Percentiles rank a stretch among this genome's conserved stretches.
Evolutionary conservation across 192 early-diverging fungal genomes (phyloP).

Genomic region (Gaertneriomyces sp.): DNA sequence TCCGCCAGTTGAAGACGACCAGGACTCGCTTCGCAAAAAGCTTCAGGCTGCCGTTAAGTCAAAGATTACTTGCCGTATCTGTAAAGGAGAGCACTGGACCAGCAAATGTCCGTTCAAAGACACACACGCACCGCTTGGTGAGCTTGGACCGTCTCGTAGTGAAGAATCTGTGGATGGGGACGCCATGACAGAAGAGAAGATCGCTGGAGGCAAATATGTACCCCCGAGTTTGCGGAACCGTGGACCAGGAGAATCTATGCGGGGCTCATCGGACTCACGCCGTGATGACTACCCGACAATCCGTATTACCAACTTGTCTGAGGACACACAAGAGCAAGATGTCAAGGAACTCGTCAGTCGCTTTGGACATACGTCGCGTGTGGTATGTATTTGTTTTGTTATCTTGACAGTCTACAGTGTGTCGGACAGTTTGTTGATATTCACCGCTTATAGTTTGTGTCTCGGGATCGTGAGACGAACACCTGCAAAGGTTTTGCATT

Average conservation of each 20-base stretch:
- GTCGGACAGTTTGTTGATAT: not conserved
- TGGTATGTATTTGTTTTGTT: conserved; percentile 35
- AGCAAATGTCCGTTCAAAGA: conserved; percentile 98
- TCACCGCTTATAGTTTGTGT: conserved; percentile 56
- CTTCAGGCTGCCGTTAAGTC: conserved; percentile 55
- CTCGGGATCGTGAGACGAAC: conserved; percentile 78
- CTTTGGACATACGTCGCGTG: conserved; percentile 79
- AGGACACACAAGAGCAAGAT: conserved; percentile 85
- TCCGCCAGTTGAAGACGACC: conserved; percentile 61
- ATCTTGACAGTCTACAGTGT: not conserved
- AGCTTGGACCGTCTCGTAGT: conserved; percentile 43
- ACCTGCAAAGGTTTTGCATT: conserved; percentile 95
- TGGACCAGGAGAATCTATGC: conserved; percentile 33
- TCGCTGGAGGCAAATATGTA: conserved; percentile 69
- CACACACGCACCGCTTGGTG: conserved; percentile 76
- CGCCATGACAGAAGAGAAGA: conserved; percentile 11
- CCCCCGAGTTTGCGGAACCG: conserved; percentile 82
- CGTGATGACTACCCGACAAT: conserved; percentile 57
- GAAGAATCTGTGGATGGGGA: conserved; percentile 23
- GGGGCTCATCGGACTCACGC: conserved; percentile 7
- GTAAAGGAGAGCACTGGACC: conserved; percentile 95
- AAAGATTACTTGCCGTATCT: conserved; percentile 94
- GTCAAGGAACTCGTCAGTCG: conserved; percentile 81
- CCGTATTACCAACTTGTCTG: conserved; percentile 95
- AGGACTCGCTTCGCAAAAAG: conserved; percentile 53